Conservation (phyloP, 2,329 filamentous ascomycete genomes). For the Hymenoscyphus albidus region DNA sequence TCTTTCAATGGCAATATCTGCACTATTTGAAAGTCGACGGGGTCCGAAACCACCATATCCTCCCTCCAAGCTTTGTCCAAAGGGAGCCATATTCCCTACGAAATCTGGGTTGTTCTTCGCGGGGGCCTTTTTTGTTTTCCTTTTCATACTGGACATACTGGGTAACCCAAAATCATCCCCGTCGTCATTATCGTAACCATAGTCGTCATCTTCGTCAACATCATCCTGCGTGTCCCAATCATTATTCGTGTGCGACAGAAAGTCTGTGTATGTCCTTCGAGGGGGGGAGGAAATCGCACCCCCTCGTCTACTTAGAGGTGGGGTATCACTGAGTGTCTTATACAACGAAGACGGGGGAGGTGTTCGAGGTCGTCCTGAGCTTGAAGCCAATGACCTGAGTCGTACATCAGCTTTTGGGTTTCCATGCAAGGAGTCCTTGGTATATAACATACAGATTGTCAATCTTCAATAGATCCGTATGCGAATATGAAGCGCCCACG, state of each 20-base stretch:
- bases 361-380: conserved; percentile 67
- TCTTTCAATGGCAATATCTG: conserved; percentile 89
- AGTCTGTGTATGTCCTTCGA: conserved; percentile 72
- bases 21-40: conserved; percentile 75
- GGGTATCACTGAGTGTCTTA: conserved; percentile 52
- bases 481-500: conserved; percentile 92
- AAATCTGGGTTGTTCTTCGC: conserved; percentile 17
- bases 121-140: conserved; percentile 52
- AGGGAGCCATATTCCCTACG: conserved; percentile 29
- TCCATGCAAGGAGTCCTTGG: background rate
- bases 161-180: conserved; percentile 95
- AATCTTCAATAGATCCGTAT: conserved; percentile 90
- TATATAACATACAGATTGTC: conserved; percentile 62
- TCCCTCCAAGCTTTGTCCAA: conserved; percentile 39
- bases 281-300: conserved; percentile 58
- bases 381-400: conserved; percentile 54
- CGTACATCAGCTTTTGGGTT: conserved; percentile 15
- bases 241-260: conserved; percentile 75
- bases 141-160: conserved; percentile 86
- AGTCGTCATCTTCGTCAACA: conserved; percentile 66
- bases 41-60: conserved; percentile 37
- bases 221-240: conserved; percentile 74
- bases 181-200: conserved; percentile 75
- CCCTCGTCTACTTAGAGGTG: conserved; percentile 50
- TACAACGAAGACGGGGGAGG: conserved; percentile 59